Evolutionary conservation across 2,329 filamentous ascomycete genomes (phyloP), one percentile per base, ranked within the genome.

Genomic region (Ophiosphaerella herpotricha): DNA sequence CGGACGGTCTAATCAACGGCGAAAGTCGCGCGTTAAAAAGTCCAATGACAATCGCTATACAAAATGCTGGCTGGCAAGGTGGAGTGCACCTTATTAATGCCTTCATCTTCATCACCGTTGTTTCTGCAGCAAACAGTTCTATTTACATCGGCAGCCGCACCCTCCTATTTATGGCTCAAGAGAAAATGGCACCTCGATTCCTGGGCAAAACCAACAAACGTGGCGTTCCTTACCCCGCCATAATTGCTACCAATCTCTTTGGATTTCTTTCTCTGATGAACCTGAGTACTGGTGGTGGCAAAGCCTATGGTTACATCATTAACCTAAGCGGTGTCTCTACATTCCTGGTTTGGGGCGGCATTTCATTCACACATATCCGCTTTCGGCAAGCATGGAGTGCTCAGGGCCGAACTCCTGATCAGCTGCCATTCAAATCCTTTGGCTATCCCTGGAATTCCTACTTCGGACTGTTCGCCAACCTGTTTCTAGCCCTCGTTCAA

Each of bases 61-160:
- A 87, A 54, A 89, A 84, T 51, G 89, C 88, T 1, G 88, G 88
- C 1, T 91, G 87, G 82, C 72, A 87, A 46, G 84, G 82, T 23
- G 89, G 87, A 46, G 86, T 88, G 1, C 85, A 92, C 65, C 80
- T 92, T 1, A 88, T 92, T 75, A 92, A 92, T 58, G 87, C 85
- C 2, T 67, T 69, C 50, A 70, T 70, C 38, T 62, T 91, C 38
- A 76, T 90, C 14, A 90, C 88, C 4, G 89, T 87, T 46, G 75
- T 91, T 14, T 66, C 61, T 4, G 66, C 67, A 1, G 67, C 64
- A 59, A 92, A 92, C 73, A 85, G 83, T 44, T 88, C 86, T 7
- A 87, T 92, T 54, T 92, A 91, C 69, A 89, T 92, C 58, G 85
- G 85, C 38, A 89, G 86, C 3, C 83, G 89, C 18, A 91, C 88